Percentiles rank a stretch among this genome's conserved stretches.
Conservation (phyloP, 1,139 yeast species). For the Pichia sp. region DNA sequence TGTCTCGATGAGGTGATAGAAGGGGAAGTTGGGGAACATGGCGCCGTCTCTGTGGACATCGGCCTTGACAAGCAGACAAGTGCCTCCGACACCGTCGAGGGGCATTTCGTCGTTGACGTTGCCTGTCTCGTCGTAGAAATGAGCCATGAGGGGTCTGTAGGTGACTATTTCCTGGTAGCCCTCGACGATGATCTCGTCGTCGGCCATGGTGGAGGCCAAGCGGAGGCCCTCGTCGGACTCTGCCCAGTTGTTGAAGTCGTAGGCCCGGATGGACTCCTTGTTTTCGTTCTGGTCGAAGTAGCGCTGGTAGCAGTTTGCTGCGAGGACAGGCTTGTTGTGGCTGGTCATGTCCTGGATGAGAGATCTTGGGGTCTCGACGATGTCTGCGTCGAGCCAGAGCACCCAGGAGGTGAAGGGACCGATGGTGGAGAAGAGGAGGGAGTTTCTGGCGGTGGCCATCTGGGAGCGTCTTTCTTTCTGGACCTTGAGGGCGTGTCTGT, state of each 20-base stretch:
- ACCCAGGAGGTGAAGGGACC: constrained; percentile 93
- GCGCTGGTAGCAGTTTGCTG: constrained; percentile 91
- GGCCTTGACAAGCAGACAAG: constrained; percentile 91
- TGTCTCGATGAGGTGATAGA: constrained; percentile 92
- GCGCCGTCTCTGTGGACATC: constrained; percentile 99
- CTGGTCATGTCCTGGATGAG: constrained; percentile 82
- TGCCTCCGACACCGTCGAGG: constrained; percentile 96
- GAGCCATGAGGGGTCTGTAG: constrained; percentile 93
- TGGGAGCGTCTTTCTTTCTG: constrained; percentile 84
- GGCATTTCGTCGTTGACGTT: constrained; percentile 63
- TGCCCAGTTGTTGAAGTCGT: constrained; percentile 95
- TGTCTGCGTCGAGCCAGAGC: constrained; percentile 92
- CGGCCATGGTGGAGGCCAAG: constrained; percentile 65
- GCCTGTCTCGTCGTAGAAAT: constrained; percentile 65
- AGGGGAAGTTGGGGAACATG: constrained; percentile 98
- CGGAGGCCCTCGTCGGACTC: constrained; percentile 83
- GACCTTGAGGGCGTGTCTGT: constrained; percentile 67
- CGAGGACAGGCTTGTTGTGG: constrained; percentile 80
- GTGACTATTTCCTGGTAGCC: constrained; percentile 92
- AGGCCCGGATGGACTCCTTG: constrained; percentile 68
- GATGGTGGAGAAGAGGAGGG: constrained; percentile 78
- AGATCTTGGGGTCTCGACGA: constrained; percentile 78
- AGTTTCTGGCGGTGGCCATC: constrained; percentile 94
- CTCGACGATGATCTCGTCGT: constrained; percentile 90
- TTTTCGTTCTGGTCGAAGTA: constrained; percentile 56